These are phyloP conservation scores for Nothophytophthora sp. DNA, from an alignment of 352 stramenopile species.

Conservation along the genomic window DNA sequence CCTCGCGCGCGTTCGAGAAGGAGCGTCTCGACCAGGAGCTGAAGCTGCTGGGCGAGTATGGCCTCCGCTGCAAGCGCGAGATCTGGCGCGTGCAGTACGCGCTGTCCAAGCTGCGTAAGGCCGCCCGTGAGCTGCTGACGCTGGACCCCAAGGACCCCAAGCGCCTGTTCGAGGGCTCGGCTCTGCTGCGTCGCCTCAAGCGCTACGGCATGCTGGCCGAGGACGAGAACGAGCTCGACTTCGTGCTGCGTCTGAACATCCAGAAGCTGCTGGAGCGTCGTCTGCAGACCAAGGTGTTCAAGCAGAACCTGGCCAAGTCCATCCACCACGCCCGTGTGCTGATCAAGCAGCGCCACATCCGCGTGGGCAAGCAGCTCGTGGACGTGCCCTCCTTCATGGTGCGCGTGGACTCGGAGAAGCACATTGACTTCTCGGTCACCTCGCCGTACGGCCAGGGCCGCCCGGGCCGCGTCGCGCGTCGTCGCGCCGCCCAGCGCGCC, in stretches of 20 bases:
- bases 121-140: constrained; percentile 97
- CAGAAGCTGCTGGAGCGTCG: constrained; percentile 99
- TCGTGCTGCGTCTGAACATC: constrained; percentile 98
- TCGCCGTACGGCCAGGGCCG: constrained; percentile 98
- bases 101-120: constrained; percentile 99
- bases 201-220: constrained; percentile 97
- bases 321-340: constrained; percentile 99
- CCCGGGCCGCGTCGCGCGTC: constrained; percentile 95
- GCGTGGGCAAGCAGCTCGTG: constrained; percentile 98
- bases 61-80: constrained; percentile 99
- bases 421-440: constrained; percentile 99
- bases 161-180: constrained; percentile 98
- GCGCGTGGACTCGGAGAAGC: constrained; percentile 98
- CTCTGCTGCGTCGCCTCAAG: constrained; percentile 97
- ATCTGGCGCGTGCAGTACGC: constrained; percentile 99
- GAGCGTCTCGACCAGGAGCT: constrained; percentile 99
- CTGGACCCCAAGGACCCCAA: constrained; percentile 98
- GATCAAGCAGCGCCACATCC: constrained; percentile 99
- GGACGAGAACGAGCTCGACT: constrained; percentile 98
- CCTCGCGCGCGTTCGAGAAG: constrained; percentile 99
- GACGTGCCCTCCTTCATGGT: constrained; percentile 99
- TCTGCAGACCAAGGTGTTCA: constrained; percentile 99
- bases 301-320: constrained; percentile 99
- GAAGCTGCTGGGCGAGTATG: constrained; percentile 99
- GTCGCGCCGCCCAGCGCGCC: constrained; percentile 93